Evolutionary conservation across 495 filamentous ascomycete species (phyloP), one percentile per base, ranked within the genome.

Genomic region (Neurospora sp.): DNA sequence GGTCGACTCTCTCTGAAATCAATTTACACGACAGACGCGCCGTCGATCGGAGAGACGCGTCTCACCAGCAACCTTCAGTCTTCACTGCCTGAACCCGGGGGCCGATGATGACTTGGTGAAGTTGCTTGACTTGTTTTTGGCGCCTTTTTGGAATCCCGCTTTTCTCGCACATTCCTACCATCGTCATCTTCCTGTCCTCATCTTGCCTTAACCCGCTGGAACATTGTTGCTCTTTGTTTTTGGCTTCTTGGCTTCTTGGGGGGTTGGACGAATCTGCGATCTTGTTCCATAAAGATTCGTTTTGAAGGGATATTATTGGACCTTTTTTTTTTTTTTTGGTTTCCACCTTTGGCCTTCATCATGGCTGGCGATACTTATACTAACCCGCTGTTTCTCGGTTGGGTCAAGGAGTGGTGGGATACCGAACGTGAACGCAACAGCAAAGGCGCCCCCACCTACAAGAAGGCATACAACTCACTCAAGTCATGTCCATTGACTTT

Each of bases 371-470:
- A 76, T 18, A 71, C 77, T 27, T 91, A 89, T 75, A 89, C 91
- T 23, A 96, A 96, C 77, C 91, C 93, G 14, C 84, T 94, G 39
- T 86, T 94, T 5, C 85, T 94, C 69, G 81, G 82, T 72, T 96
- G 91, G 89, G 88, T 96, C 71, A 89, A 91, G 74, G 92, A 94
- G 84, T 94, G 92, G 91, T 86, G 90, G 54, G 92, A 94, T n/a
- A 80, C 86, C 31, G 93, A 92, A 0, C 85, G 87, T 62, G 89
- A 93, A 75, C 88, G 87, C 9, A 93, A 92, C 77, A 86, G 88
- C 40, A 94, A 93, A 77, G 90, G 91, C 54, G 84, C 89, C 18
- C 88, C 85, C 66, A 88, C 88, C 80, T 95, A 94, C 81, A 93
- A 91, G 77, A 91, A 91, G 72, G 93, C 93, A 1, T 94, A 94